Base-by-base conservation (phyloP, 2,329 filamentous ascomycete species). In the Huntiella decipiens region DNA sequence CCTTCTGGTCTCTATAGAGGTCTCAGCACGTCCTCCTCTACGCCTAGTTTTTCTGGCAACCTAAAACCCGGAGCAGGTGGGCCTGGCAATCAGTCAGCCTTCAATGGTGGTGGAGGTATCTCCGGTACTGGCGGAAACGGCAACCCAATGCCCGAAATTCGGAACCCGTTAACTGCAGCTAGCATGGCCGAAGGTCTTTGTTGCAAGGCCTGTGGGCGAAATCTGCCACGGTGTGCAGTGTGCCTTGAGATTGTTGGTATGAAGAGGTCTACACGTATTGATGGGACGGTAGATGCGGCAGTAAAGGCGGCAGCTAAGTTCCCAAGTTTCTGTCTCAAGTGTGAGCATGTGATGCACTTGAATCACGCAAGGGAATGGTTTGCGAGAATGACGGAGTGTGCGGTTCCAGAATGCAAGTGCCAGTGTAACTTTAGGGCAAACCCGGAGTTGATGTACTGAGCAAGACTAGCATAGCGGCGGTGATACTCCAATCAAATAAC, bases 301-400 rank as follows among this genome's bases (percentile, higher is more conserved):
- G 60, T 62, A 38, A 58, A 62, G 54, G 60, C 67, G 57, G 67
- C 68, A 39, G 72, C 71, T 2, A 65, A 68, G 39, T 80, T 81
- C 54, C 73, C 75, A n/a, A 79, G 74, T 0, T 81, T 81, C 54
- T 82, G 77, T 51, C 63, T 81, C 38, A 68, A 70, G 52, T 82
- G 77, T 56, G 75, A 79, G 54, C 77, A 82, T 55, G 74, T 78
- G 7, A 60, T 77, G 54, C 77, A 82, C 53, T 63, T 79, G 48
- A 77, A 80, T 53, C 77, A 81, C 55, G 75, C 76, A 4, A 61
- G 73, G 53, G 67, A 72, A 58, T 82, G 77, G 77, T 82, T 81
- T 54, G 63, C 67, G 5, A 61, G 73, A 31, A 76, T 80, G 52
- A 66, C 67, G 22, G 74, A 81, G 59, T 81, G 77, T 54, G 76